phyloP scores from a whole-genome alignment of 352 stramenopile species.

The Elongisporangium anandrum region DNA sequence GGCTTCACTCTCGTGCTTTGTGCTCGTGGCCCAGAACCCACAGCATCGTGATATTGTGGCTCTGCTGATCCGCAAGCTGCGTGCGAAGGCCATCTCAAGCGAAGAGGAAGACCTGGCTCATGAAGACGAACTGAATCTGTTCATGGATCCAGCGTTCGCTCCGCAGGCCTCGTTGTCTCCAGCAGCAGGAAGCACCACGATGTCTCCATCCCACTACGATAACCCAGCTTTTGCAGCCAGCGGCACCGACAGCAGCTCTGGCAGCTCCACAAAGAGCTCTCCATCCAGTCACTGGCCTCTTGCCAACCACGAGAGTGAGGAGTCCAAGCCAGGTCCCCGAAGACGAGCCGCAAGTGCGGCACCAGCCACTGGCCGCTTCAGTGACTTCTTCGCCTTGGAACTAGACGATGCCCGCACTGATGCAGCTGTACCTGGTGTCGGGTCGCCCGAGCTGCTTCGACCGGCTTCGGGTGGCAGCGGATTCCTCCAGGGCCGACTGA shows the following conservation, averaged over 20 bases:
- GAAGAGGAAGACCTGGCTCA: conserved; percentile 57
- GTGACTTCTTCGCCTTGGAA: conserved; percentile 12
- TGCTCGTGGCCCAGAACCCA: conserved; percentile 69
- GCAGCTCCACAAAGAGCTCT: conserved; percentile 1
- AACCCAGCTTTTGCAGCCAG: neutral
- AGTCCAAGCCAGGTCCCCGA: conserved; percentile 1
- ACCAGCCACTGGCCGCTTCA: conserved; percentile 6
- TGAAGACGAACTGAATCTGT: conserved; percentile 61
- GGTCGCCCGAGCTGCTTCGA: neutral
- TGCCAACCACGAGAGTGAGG: conserved; percentile 1
- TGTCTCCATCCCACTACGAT: neutral
- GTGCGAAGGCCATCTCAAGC: conserved; percentile 29
- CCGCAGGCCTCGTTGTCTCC: neutral
- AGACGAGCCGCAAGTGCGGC: conserved; percentile 4
- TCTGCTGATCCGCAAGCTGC: conserved; percentile 70
- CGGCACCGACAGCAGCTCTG: neutral
- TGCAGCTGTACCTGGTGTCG: neutral
- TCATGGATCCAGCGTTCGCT: conserved; percentile 61
- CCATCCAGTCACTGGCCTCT: neutral
- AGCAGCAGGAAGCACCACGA: neutral
- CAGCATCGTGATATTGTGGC: conserved; percentile 78
- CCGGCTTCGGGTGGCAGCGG: neutral
- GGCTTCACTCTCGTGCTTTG: conserved; percentile 59
- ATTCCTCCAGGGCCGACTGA: conserved; percentile 60
- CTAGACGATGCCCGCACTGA: neutral